Conservation (phyloP, 768 basidiomycete genomes). For the Vararia minispora region DNA sequence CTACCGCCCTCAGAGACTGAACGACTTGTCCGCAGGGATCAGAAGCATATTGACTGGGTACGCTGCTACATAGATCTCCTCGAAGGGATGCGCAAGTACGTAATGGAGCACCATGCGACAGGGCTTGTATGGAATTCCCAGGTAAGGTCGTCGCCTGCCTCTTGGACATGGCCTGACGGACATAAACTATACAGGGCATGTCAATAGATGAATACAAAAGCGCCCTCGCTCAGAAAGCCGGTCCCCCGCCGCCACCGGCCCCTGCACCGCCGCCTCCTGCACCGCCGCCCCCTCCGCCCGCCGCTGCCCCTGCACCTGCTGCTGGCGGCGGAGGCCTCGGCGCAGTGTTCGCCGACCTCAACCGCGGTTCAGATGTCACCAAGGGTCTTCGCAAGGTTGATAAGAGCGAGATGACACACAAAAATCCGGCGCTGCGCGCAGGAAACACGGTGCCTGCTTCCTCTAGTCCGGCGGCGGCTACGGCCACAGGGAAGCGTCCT, state of each 20-base stretch:
- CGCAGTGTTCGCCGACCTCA: slow-evolving; percentile 85
- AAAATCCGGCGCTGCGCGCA: slow-evolving; percentile 81
- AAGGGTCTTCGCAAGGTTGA: slow-evolving; percentile 89
- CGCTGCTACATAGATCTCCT: slow-evolving; percentile 56
- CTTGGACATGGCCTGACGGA: neutral
- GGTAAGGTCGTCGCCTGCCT: slow-evolving; percentile 25
- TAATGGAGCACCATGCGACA: slow-evolving; percentile 75
- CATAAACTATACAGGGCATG: slow-evolving; percentile 33
- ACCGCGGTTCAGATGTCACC: slow-evolving; percentile 83
- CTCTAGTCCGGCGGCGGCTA: neutral
- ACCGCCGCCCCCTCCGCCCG: slow-evolving; percentile 30
- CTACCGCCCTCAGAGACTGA: neutral
- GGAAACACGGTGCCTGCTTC: slow-evolving; percentile 31
- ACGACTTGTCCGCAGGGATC: slow-evolving; percentile 45
- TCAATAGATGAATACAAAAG: slow-evolving; percentile 42
- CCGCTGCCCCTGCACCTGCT: slow-evolving; percentile 21
- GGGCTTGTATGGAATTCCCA: slow-evolving; percentile 85
- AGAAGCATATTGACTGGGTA: slow-evolving; percentile 85
- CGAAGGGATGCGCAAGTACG: slow-evolving; percentile 73
- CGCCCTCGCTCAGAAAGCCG: slow-evolving; percentile 23
- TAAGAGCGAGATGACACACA: slow-evolving; percentile 96
- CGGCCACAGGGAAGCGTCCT: slow-evolving; percentile 44
- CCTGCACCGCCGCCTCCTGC: slow-evolving; percentile 35
- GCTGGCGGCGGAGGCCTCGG: slow-evolving; percentile 42
- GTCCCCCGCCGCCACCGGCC: slow-evolving; percentile 43